phyloP scores from a whole-genome alignment of 371 early-diverging fungal genomes.

The Coelomomyces lativittatus region DNA sequence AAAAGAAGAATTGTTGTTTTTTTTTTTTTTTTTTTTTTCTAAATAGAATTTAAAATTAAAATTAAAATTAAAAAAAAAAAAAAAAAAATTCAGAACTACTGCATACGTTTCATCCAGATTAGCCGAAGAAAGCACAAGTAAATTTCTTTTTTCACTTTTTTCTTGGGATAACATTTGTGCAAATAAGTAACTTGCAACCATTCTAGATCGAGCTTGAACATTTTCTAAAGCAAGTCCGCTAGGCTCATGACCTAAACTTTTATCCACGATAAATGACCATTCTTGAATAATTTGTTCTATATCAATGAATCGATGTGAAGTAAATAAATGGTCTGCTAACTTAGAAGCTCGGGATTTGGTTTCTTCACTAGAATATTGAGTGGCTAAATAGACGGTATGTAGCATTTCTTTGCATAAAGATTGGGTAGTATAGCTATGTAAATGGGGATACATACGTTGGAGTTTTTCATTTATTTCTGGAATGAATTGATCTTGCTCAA shows the following conservation, averaged over 20 bases:
- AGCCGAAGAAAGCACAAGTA: constrained; percentile 83
- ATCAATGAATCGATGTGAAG: constrained; percentile 58
- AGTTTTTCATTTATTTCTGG: constrained; percentile 54
- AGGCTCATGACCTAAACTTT: constrained; percentile 63
- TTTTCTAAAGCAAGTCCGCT: constrained; percentile 85
- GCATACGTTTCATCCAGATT: constrained; percentile 82
- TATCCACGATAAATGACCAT: constrained; percentile 50
- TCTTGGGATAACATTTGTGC: constrained; percentile 85
- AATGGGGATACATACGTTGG: constrained; percentile 49
- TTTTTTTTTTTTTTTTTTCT: no score
- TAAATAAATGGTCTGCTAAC: constrained; percentile 63
- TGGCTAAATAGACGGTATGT: constrained; percentile 90
- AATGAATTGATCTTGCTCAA: constrained; percentile 9
- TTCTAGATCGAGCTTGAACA: constrained; percentile 84
- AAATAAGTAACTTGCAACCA: constrained; percentile 86
- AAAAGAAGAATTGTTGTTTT: not conserved
- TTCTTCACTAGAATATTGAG: constrained; percentile 66
- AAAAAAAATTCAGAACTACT: no score
- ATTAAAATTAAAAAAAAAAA: no score
- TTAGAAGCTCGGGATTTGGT: constrained; percentile 62
- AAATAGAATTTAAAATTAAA: not conserved
- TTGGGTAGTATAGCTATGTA: no score
- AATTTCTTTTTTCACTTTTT: constrained; percentile 47
- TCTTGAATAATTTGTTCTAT: constrained; percentile 69
- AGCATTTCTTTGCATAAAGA: constrained; percentile 73